A percentile compares a stretch with the other conserved stretches of the same genome.
Conservation (phyloP, 2,329 filamentous ascomycete species). For the Penicillium sp. region DNA sequence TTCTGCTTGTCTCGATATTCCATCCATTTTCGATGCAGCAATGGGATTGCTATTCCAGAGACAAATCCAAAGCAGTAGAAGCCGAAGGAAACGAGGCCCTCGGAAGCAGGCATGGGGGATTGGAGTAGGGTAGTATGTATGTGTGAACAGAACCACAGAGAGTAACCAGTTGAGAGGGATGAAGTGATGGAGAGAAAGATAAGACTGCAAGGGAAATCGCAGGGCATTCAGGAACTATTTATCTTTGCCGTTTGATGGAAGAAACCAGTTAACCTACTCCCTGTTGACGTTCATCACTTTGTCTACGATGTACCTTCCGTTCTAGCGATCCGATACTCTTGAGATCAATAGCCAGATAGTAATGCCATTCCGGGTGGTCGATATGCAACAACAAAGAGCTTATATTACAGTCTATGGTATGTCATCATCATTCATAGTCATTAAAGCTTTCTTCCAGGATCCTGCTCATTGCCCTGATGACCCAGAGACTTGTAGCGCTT, state of each 20-base stretch:
- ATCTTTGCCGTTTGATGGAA: neutral
- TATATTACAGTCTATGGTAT: constrained; percentile 26
- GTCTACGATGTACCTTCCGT: neutral
- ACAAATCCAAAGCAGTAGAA: constrained; percentile 1
- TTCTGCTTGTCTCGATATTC: neutral
- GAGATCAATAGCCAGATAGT: neutral
- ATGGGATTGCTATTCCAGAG: neutral
- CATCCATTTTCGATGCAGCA: neutral
- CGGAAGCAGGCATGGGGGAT: neutral
- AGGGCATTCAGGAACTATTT: neutral
- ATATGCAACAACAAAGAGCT: constrained; percentile 8
- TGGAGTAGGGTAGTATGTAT: neutral
- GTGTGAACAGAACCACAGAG: neutral
- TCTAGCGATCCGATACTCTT: neutral
- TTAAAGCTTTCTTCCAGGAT: constrained; percentile 17
- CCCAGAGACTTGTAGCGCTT: constrained; percentile 37
- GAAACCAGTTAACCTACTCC: neutral
- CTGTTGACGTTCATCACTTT: neutral
- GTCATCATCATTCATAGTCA: constrained; percentile 34
- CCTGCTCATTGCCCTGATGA: constrained; percentile 17
- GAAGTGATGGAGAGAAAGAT: neutral
- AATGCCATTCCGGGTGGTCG: neutral
- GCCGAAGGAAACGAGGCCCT: neutral
- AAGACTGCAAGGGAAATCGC: neutral
- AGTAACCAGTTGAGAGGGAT: neutral